A percentile compares a stretch with the other conserved stretches of the same genome.
Conservation (phyloP, 1,284 basidiomycete genomes). For the Ganoderma sinense region DNA sequence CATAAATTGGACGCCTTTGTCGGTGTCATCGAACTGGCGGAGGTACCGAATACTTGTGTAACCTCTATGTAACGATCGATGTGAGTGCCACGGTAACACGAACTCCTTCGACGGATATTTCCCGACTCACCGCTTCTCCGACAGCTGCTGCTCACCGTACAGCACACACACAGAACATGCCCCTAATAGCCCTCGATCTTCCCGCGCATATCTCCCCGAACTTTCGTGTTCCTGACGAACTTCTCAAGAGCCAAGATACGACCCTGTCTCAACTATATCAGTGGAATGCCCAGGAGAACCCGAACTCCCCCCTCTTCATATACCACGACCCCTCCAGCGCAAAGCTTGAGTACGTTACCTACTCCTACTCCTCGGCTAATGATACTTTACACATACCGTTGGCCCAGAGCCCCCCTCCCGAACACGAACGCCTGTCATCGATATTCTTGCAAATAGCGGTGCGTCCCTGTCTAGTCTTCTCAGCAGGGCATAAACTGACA, state of each 20-base stretch:
- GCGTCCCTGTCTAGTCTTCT: too few relatives aligned
- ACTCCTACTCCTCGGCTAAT: conserved; percentile 18
- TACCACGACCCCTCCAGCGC: conserved; percentile 18
- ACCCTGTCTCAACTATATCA: conserved; percentile 19
- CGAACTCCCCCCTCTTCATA: conserved; percentile 27
- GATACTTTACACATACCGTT: conserved; percentile 15
- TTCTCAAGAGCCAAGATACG: conserved; percentile 6
- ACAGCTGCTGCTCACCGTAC: too few relatives aligned
- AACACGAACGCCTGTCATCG: conserved; percentile 30
- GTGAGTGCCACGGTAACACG: too few relatives aligned
- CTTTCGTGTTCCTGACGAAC: conserved; percentile 16
- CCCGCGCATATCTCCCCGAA: conserved; percentile 23
- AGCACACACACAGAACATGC: conserved; percentile 15
- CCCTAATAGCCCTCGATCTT: conserved; percentile 16
- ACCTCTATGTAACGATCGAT: background rate
- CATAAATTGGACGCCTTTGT: background rate
- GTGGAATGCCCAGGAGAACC: conserved; percentile 25
- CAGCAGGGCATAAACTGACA: too few relatives aligned
- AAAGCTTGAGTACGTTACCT: conserved; percentile 22
- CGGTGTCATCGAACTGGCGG: background rate
- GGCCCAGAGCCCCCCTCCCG: too few relatives aligned
- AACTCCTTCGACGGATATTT: background rate
- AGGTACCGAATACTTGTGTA: background rate
- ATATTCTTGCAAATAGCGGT: conserved; percentile 26
- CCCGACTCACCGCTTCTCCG: background rate